These are phyloP conservation scores for Cordia subcordata DNA, from an alignment of 257 asterid species.

Conservation along the genomic window DNA sequence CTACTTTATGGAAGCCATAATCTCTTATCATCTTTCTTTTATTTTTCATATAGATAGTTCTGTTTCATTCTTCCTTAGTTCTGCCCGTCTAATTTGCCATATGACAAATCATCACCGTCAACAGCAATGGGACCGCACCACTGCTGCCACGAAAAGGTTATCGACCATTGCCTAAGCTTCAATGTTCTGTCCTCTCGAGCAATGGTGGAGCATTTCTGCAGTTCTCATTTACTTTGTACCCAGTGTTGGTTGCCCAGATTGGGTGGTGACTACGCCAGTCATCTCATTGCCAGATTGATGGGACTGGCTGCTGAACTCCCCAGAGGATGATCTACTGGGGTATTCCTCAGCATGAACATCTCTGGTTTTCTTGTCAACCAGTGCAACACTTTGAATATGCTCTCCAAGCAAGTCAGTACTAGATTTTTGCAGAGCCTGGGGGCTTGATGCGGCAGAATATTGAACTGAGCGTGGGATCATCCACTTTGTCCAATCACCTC, in stretches of 20 bases:
- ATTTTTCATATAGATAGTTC: conserved; percentile 10
- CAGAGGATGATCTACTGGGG: conserved; percentile 30
- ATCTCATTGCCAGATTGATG: conserved; percentile 21
- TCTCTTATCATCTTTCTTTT: conserved; percentile 6
- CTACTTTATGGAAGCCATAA: conserved; percentile 9
- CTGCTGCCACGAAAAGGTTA: neutral
- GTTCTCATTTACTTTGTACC: conserved; percentile 18
- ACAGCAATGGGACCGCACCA: conserved; percentile 8
- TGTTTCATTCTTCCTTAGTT: conserved; percentile 16
- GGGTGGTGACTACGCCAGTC: conserved; percentile 15
- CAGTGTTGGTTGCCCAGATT: conserved; percentile 10
- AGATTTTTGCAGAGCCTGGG: conserved; percentile 28
- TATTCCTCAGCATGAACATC: conserved; percentile 16
- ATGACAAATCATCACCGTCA: conserved; percentile 13
- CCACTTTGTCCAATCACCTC: conserved; percentile 62
- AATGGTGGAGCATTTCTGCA: neutral
- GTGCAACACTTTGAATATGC: conserved; percentile 30
- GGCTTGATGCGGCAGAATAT: conserved; percentile 25
- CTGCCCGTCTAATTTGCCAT: conserved; percentile 16
- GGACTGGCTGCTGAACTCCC: conserved; percentile 26
- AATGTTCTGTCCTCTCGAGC: neutral
- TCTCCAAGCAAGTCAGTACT: conserved; percentile 32
- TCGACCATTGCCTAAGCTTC: neutral
- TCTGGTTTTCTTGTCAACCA: conserved; percentile 36
- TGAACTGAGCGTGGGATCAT: conserved; percentile 34